Evolutionary conservation across 352 stramenopile genomes (phyloP).

Genomic region (Phytopythium litorale): DNA sequence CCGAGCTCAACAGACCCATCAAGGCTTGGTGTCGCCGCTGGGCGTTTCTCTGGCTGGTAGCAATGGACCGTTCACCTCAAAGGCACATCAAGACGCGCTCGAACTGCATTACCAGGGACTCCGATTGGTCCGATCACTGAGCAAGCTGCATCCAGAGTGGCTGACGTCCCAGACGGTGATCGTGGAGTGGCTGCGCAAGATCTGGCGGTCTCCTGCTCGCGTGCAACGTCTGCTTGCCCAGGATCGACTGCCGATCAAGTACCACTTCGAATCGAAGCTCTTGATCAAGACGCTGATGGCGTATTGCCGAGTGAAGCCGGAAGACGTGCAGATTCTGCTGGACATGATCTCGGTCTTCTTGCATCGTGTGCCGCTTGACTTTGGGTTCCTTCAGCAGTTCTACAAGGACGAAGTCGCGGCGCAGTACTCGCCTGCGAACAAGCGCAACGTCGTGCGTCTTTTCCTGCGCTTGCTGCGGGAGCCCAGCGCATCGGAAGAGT

Average conservation of each 20-base stretch:
- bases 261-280: slow-evolving; percentile 94
- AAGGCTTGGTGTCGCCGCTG: slow-evolving; percentile 41
- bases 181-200: slow-evolving; percentile 91
- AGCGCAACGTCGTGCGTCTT: slow-evolving; percentile 84
- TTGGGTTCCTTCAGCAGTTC: slow-evolving; percentile 92
- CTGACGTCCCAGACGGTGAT: slow-evolving; percentile 85
- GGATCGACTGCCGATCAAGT: slow-evolving; percentile 85
- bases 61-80: slow-evolving; percentile 57
- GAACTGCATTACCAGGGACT: slow-evolving; percentile 95
- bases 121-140: slow-evolving; percentile 88
- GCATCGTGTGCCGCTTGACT: slow-evolving; percentile 92
- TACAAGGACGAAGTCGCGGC: slow-evolving; percentile 81
- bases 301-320: slow-evolving; percentile 90
- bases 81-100: slow-evolving; percentile 83
- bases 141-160: slow-evolving; percentile 88
- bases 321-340: slow-evolving; percentile 95
- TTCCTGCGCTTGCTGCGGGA: slow-evolving; percentile 88
- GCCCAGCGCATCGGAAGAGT: slow-evolving; percentile 61
- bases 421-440: slow-evolving; percentile 60
- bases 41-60: slow-evolving; percentile 5
- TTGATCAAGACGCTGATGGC: slow-evolving; percentile 94
- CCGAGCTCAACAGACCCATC: slow-evolving; percentile 46
- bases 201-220: slow-evolving; percentile 90
- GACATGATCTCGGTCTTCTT: slow-evolving; percentile 95
- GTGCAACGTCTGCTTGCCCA: slow-evolving; percentile 67